Percentiles rank a stretch among this genome's conserved stretches.
These are phyloP conservation scores for Veloporphyrellus conicus DNA, from an alignment of 1,284 basidiomycete genomes.

Conservation along the genomic window DNA sequence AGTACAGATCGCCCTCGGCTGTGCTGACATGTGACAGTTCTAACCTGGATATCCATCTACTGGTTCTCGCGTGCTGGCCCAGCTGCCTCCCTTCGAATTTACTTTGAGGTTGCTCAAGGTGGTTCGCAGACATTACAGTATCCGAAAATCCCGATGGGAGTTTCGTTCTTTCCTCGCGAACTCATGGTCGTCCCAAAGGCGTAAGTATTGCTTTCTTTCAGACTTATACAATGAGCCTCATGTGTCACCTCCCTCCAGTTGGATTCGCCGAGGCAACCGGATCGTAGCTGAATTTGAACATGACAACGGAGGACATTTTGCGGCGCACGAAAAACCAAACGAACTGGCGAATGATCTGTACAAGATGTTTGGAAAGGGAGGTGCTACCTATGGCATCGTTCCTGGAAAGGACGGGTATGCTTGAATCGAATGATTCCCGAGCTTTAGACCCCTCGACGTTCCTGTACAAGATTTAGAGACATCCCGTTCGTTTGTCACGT, in stretches of 20 bases:
- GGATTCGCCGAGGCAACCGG: slow-evolving; percentile 12
- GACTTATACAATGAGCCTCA: no score
- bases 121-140: background rate
- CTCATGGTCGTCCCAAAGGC: slow-evolving; percentile 35
- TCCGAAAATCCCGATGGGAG: slow-evolving; percentile 42
- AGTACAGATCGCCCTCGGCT: no score
- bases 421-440: no score
- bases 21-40: slow-evolving; percentile 32
- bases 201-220: slow-evolving; percentile 34
- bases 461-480: no score
- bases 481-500: no score
- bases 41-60: slow-evolving; percentile 57
- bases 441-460: no score
- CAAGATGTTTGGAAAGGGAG: slow-evolving; percentile 42
- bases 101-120: slow-evolving; percentile 40
- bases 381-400: slow-evolving; percentile 36
- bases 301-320: slow-evolving; percentile 40
- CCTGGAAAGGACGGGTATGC: slow-evolving; percentile 30
- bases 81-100: slow-evolving; percentile 49
- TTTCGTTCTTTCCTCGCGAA: slow-evolving; percentile 49
- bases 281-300: slow-evolving; percentile 28
- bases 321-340: slow-evolving; percentile 35
- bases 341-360: slow-evolving; percentile 36
- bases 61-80: slow-evolving; percentile 58
- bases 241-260: slow-evolving; percentile 11